A percentile compares a stretch with the other conserved stretches of the same genome.
Conservation (phyloP, 2,329 filamentous ascomycete genomes). For the Penicillium corylophilum region DNA sequence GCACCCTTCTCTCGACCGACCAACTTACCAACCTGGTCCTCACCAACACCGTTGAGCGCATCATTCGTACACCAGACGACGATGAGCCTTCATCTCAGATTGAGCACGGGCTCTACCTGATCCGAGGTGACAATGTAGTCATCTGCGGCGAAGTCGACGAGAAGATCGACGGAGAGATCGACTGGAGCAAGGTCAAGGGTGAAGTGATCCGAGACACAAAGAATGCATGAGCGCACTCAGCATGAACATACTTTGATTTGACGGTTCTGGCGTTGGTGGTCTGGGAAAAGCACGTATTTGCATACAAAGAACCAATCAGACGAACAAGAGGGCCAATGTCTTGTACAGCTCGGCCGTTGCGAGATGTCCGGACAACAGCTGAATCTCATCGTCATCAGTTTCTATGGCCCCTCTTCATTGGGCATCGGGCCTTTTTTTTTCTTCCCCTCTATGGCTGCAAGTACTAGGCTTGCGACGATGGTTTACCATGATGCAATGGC, state of each 20-base stretch:
- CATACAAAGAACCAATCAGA: constrained; percentile 3
- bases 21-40: constrained; percentile 92
- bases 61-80: constrained; percentile 84
- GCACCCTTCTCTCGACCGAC: constrained; percentile 81
- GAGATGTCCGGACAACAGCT: neutral
- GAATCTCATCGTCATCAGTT: neutral
- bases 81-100: constrained; percentile 76
- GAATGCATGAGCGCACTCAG: constrained; percentile 54
- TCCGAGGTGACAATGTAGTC: constrained; percentile 92
- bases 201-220: constrained; percentile 81
- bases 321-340: neutral
- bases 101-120: constrained; percentile 82
- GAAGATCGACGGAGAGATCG: constrained; percentile 80
- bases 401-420: neutral
- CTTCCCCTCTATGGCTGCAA: neutral
- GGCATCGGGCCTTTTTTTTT: neutral
- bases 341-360: neutral
- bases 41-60: constrained; percentile 77
- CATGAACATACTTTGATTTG: constrained; percentile 6
- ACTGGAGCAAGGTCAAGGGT: constrained; percentile 89
- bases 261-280: constrained; percentile 12
- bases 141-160: constrained; percentile 88
- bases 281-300: constrained; percentile 5
- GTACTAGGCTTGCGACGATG: neutral
- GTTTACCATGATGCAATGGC: neutral